Conservation (phyloP, 805 yeast genomes). For the Scheffersomyces amazonensis region DNA sequence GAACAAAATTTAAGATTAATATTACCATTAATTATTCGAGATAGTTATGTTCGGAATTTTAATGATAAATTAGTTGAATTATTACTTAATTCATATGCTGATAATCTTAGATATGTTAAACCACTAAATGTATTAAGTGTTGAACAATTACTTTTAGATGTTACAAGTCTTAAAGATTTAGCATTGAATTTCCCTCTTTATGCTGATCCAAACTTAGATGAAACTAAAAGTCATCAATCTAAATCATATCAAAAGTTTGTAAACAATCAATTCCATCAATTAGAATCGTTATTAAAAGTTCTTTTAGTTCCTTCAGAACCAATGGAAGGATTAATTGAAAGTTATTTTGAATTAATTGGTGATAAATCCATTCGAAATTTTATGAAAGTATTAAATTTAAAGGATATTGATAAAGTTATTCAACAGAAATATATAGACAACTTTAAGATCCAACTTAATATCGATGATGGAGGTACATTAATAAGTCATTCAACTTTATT, state of each 20-base stretch:
- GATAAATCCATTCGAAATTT: constrained; percentile 66
- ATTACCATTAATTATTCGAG: constrained; percentile 61
- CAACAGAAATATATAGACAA: constrained; percentile 32
- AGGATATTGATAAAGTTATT: constrained; percentile 43
- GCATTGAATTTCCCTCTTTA: constrained; percentile 44
- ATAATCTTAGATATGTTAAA: constrained; percentile 55
- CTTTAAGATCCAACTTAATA: constrained; percentile 33
- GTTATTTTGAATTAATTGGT: constrained; percentile 63
- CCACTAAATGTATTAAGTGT: constrained; percentile 69
- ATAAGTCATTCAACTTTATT: constrained; percentile 28
- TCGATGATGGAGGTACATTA: constrained; percentile 19
- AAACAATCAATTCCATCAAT: constrained; percentile 33
- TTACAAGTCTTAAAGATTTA: constrained; percentile 58
- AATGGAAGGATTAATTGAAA: constrained; percentile 54
- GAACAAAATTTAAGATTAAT: constrained; percentile 43
- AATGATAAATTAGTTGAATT: constrained; percentile 75
- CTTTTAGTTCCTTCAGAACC: constrained; percentile 66
- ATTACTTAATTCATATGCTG: constrained; percentile 52
- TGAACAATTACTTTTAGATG: constrained; percentile 78
- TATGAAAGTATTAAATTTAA: constrained; percentile 59
- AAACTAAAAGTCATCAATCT: constrained; percentile 19
- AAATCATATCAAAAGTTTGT: constrained; percentile 42
- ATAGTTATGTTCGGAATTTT: constrained; percentile 66
- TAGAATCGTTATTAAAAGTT: constrained; percentile 69
- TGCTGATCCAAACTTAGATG: constrained; percentile 34